Evolutionary conservation across 75 land plant genomes (phyloP).

Genomic region (Picea glauca): DNA sequence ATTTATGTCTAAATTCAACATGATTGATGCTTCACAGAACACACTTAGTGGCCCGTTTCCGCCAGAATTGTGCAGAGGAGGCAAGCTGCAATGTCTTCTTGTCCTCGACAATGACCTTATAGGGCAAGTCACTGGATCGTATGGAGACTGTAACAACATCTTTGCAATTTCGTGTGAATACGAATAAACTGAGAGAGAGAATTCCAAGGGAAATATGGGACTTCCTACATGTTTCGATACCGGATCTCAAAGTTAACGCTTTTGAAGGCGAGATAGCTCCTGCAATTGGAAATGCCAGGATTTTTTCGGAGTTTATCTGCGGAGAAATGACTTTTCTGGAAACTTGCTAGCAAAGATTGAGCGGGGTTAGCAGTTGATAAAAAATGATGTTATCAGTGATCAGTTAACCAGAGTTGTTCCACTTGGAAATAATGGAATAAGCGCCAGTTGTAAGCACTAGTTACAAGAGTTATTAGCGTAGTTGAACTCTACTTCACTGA

Average conservation of each 20-base stretch:
- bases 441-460: too few relatives aligned
- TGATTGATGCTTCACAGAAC: conserved; percentile 76
- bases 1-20: conserved; percentile 29
- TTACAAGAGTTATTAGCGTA: too few relatives aligned
- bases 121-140: conserved; percentile 42
- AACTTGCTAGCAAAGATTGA: conserved; percentile 42
- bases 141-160: conserved; percentile 33
- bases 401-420: conserved; percentile 25
- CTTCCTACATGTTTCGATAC: conserved; percentile 57
- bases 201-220: conserved; percentile 54
- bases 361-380: conserved; percentile 28
- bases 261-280: conserved; percentile 50
- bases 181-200: conserved; percentile 45
- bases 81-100: conserved; percentile 47
- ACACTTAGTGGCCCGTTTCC: conserved; percentile 53
- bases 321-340: conserved; percentile 28
- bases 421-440: neutral
- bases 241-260: conserved; percentile 49
- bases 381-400: conserved; percentile 70
- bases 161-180: conserved; percentile 39
- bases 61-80: conserved; percentile 43
- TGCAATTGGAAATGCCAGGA: conserved; percentile 15
- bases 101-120: conserved; percentile 42
- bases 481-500: too few relatives aligned
- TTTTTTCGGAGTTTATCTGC: conserved; percentile 13